Evolutionary conservation across 1,284 basidiomycete genomes (phyloP), one percentile per base, ranked within the genome.

Genomic region (Xanthoconium separans): DNA sequence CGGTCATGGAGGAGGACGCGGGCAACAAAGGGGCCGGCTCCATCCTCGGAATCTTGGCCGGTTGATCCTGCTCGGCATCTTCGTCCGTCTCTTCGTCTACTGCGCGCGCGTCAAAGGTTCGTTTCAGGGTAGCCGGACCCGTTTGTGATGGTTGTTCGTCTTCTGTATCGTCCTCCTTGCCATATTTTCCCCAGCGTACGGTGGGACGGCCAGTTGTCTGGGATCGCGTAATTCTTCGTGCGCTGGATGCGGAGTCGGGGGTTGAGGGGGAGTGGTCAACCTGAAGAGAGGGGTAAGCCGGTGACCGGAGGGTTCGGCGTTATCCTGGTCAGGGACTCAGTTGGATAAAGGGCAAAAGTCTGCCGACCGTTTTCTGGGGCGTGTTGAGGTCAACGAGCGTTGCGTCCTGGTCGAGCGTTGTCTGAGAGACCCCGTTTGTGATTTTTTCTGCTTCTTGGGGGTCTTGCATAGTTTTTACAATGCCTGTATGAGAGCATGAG

Each of bases 41-140:
- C 6, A 59, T 61, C 47, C 70, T 70, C 36, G 64, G 63, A 41
- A 69, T 56, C 56, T 69, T 69, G 24, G 61, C 36, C 15, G 57
- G 65, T 20, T 70, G 63, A 51, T 63, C 58, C 24, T 58, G 65
- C 33, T 63, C 65, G 15, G 49, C 40, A 12, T 69, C 68, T 44
- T 71, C 65, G 53, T 69, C 68, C 0, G 70, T 71, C 20, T 71
- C 70, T 49, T 71, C 59, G 7, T 72, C 68, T 11, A 71, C 68
- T 0, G 68, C 68, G 5, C 68, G 69, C 46, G 70, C 70, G 55
- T 69, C 70, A 54, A 72, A 69, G 0, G 61, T 50, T 58, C 68
- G 70, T 58, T 69, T 69, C 5, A 69, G 70, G 52, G 65, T 48
- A 51, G 54, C 65, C 42, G 34, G 49, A 51, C 52, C 55, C 60